Evolutionary conservation across 805 yeast genomes (phyloP), one percentile per base, ranked within the genome.

Genomic region (Lipomyces anomalus): DNA sequence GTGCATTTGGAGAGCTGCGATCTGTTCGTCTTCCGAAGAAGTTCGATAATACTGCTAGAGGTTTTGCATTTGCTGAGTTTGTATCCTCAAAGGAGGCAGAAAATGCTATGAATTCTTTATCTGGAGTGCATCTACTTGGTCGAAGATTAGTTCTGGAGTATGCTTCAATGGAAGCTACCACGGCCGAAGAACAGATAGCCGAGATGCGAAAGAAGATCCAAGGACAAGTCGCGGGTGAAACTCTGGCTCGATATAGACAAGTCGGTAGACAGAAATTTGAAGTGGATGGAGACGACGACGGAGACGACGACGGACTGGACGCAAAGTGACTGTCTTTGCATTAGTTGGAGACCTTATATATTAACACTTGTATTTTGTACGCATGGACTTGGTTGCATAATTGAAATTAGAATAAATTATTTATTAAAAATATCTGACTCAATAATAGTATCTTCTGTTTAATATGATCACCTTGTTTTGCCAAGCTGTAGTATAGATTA

Each of bases 1-100:
- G 92, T 47, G 82, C 97, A 1, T 92, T 90, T 68, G 98, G 98
- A 47, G 89, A 85, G 67, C 72, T 92, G 60, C 86, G 89, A 60
- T 84, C 97, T 2, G 96, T 89, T 35, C 80, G 98, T 61, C 90
- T 92, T 40, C 98, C 98, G 26, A 84, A 84, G 77, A 92, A 92
- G 65, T 89, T 90, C 70, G 95, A 92, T 73, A 84, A 83, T 62
- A 76, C 87, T 30, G 95, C 97, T 9, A 80, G 98, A 63, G 98
- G 98, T 63, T 92, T 92, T 71, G 98, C 97, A 0, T 92, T 92
- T 65, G 95, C 94, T 38, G 98, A 92, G 67, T 92, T 84, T 62
- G 71, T 84, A 7, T 70, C 92, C 34, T 74, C 85, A 20, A 80
- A 57, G 64, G 98, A 92, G 66, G 97, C 98, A 1, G 95, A 84